Base-by-base conservation (phyloP, 305 asterid species). In the Lippia alba region DNA sequence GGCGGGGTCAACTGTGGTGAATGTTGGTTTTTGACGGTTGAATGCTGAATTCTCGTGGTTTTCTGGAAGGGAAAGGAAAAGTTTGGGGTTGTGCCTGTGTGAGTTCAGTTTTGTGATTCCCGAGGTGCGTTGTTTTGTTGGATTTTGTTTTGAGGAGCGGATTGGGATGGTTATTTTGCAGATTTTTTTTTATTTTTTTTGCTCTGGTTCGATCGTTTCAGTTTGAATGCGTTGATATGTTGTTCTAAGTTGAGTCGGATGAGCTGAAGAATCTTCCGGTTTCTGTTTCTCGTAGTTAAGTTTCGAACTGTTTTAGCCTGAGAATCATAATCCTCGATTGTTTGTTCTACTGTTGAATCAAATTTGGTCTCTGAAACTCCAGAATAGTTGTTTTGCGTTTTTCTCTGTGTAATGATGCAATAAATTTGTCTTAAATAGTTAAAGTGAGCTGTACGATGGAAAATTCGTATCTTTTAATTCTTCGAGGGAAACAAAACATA, bases 1-100 rank as follows among this genome's bases (percentile, higher is more conserved):
- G 76, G 30, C 3, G 30, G 1, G 30, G 80, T 74, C 82, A 74
- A 77, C 74, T 14, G 50, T 59, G 40, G 70, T 19, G 33, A 58
- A 56, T 41, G 69, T 36, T 48, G n/a, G 56, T 4, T 79, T 16
- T 54, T 45, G 70, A 15, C 33, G 65, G 45, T 4, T 53, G 53
- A 40, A 63, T 56, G 70, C 70, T 41, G 16, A 76, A 64, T 57
- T 70, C 32, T 58, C 33, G 58, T 56, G 20, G 11, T 14, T 48
- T 49, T 58, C 16, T 40, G 60, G 46, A 32, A 50, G 39, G 62
- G 18, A 12, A 36, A 8, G 2, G 6, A 36, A 48, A 33, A n/a
- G 0, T 3, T 33, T 48, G 2, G 12, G 61, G 45, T 15, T 59
- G 12, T 50, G 0, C 2, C n/a, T 56, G 34, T 46, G n/a, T 61